Base-by-base conservation (phyloP, 164 flowering plant genomes). In the Sedum album region DNA sequence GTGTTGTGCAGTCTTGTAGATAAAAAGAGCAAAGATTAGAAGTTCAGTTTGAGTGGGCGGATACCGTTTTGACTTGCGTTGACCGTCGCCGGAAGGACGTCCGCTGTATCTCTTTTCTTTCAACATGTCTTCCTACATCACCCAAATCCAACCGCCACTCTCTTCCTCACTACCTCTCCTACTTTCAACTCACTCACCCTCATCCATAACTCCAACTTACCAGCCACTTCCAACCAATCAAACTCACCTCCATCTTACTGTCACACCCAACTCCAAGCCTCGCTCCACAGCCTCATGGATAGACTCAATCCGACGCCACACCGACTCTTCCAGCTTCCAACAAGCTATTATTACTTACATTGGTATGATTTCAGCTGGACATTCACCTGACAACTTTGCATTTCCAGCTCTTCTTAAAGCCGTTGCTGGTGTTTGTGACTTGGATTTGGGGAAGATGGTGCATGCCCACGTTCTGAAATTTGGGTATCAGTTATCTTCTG, bases 401-500 rank as follows among this genome's bases (percentile, higher is more conserved):
- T 86, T 87, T 77, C 97, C 96, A 0, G 90, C 91, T 0, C 76
- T 79, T 38, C 65, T 90, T 23, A 90, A 86, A 69, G 88, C 92
- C 9, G 85, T 70, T 8, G 66, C 85, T 0, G 81, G 72, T 57
- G 72, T 85, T 49, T 76, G 71, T 2, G 90, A 88, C 77, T 70
- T 88, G 70, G 31, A 69, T 39, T 61, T 74, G 0, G 91, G 90
- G 25, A 78, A 70, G 70, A 87, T 86, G 82, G 68, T 86, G 61
- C 96, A 91, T 71, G 82, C 79, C 68, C 82, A 80, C 15, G 84
- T 75, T 44, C 35, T 85, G 2, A 88, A 89, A 71, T 72, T 76
- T 13, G 91, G 90, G 46, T 86, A 82, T 65, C 76, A 61, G 21
- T 67, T 68, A 0, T 68, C 75, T 7, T 80, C 84, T 0, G 80